A percentile compares a stretch with the other conserved stretches of the same genome.
Conservation (phyloP, 2,329 filamentous ascomycete genomes). For the Thelonectria rubi region DNA sequence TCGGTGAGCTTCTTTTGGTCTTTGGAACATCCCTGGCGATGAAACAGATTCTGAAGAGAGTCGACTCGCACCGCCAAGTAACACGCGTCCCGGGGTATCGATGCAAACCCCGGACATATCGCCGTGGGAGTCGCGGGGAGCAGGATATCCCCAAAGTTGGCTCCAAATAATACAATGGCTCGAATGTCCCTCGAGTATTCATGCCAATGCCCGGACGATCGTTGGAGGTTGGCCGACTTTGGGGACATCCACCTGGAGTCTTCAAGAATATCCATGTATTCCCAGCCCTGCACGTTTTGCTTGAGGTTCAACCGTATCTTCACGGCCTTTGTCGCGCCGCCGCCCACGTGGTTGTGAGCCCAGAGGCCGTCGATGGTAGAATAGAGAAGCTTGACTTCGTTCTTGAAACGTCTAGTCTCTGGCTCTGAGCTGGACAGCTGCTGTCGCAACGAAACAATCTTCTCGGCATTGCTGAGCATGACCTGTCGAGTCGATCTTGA, state of each 20-base stretch:
- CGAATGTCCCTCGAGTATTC: constrained; percentile 10
- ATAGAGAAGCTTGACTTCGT: constrained; percentile 10
- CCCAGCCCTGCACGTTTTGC: constrained; percentile 4
- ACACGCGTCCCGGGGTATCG: constrained; percentile 2
- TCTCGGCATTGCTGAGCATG: constrained; percentile 11
- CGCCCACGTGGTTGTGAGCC: neutral
- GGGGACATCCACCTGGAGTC: constrained; percentile 7
- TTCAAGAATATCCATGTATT: constrained; percentile 15
- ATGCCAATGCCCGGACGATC: constrained; percentile 7
- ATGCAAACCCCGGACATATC: neutral
- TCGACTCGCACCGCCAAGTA: constrained; percentile 10
- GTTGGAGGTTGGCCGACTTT: constrained; percentile 3
- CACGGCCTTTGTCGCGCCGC: neutral
- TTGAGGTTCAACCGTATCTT: neutral
- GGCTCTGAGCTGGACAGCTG: neutral
- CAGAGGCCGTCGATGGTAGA: constrained; percentile 14
- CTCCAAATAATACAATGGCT: constrained; percentile 12
- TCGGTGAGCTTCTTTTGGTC: constrained; percentile 9
- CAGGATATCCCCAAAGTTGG: constrained; percentile 13
- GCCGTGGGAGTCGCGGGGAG: neutral
- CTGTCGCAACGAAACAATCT: neutral
- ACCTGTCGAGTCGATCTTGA: neutral
- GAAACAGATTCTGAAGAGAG: neutral
- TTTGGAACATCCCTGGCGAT: neutral
- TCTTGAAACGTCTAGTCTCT: neutral